phyloP scores from a whole-genome alignment of 306 rosid genomes.

The Gynostemma pentaphyllum region DNA sequence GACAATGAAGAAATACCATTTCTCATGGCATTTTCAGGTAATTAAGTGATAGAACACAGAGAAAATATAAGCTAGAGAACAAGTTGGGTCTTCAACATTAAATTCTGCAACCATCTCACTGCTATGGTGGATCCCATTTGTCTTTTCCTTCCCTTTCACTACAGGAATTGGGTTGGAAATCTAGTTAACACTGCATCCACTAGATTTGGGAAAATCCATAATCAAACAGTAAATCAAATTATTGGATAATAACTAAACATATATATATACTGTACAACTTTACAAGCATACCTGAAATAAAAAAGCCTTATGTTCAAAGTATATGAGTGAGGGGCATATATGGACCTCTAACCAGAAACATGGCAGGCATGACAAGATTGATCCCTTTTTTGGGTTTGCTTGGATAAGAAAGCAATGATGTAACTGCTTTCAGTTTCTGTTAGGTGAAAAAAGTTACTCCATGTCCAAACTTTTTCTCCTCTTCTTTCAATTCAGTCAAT shows the following conservation, averaged over 20 bases:
- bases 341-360: too few species aligned
- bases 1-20: not conserved
- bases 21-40: not conserved
- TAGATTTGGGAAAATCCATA: not conserved
- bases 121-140: conserved; percentile 32
- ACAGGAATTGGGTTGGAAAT: conserved; percentile 17
- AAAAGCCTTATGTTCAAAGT: not conserved
- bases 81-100: conserved; percentile 34
- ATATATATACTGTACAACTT: not conserved
- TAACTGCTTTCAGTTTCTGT: not conserved
- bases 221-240: conserved; percentile 2
- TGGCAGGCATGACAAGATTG: conserved; percentile 6
- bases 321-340: not conserved
- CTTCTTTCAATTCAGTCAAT: not conserved
- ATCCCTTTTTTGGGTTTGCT: not conserved
- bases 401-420: not conserved
- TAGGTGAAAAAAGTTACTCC: not conserved
- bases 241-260: conserved; percentile 12
- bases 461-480: not conserved
- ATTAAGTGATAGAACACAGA: not conserved
- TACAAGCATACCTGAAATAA: conserved; percentile 1
- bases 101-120: conserved; percentile 33
- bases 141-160: conserved; percentile 24
- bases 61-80: conserved; percentile 1
- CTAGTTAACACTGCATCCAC: conserved; percentile 7